phyloP scores from a whole-genome alignment of 331 rosid genomes.

The Pyracantha coccinea region DNA sequence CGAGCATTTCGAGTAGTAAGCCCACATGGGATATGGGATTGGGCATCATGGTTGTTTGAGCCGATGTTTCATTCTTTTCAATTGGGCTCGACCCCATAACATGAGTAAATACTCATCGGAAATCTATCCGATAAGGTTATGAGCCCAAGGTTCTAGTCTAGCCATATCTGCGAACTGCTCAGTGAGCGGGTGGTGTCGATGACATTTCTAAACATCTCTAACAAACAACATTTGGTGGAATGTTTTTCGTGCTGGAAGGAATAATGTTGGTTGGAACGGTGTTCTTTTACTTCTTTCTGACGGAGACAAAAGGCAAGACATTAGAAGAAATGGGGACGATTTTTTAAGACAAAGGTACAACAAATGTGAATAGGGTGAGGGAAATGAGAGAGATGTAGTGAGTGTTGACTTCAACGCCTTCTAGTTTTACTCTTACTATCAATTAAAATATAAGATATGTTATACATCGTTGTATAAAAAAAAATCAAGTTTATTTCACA shows the following conservation, averaged over 20 bases:
- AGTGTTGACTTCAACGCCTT: background rate
- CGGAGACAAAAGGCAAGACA: slow-evolving; percentile 41
- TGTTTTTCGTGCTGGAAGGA: slow-evolving; percentile 48
- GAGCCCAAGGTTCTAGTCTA: slow-evolving; percentile 65
- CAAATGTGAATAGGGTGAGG: background rate
- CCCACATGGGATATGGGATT: slow-evolving; percentile 44
- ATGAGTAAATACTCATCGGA: slow-evolving; percentile 71
- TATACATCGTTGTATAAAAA: too few species aligned
- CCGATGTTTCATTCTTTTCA: slow-evolving; percentile 61
- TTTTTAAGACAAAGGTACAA: slow-evolving; percentile 8
- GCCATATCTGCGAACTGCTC: slow-evolving; percentile 68
- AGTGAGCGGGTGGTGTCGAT: slow-evolving; percentile 63
- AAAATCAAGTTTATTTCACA: too few species aligned
- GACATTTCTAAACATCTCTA: slow-evolving; percentile 54
- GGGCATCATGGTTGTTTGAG: slow-evolving; percentile 45
- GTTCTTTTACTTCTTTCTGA: slow-evolving; percentile 40
- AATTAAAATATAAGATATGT: too few species aligned
- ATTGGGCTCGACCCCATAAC: slow-evolving; percentile 87
- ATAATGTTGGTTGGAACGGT: slow-evolving; percentile 32
- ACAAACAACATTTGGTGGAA: slow-evolving; percentile 57
- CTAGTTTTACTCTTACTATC: too few species aligned
- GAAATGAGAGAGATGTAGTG: slow-evolving; percentile 2
- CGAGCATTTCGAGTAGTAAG: slow-evolving; percentile 18
- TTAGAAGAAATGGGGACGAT: slow-evolving; percentile 27
- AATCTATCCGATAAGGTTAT: slow-evolving; percentile 52